Conservation (phyloP, 2,329 filamentous ascomycete species). For the Phyllosticta paracitricarpa region DNA sequence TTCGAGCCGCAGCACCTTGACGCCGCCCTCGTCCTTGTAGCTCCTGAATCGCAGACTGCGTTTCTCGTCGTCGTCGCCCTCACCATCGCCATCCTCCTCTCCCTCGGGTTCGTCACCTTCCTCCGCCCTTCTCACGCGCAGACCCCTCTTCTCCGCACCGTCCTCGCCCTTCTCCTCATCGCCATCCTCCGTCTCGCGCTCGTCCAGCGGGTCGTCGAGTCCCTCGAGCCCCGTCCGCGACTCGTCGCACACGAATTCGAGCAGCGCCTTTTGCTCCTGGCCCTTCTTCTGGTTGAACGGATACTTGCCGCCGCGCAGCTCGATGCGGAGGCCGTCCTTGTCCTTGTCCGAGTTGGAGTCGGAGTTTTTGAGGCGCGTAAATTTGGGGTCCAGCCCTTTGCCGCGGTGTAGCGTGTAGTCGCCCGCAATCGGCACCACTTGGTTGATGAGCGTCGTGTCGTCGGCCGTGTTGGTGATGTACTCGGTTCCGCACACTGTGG, state of each 20-base stretch:
- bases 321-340: slow-evolving; percentile 62
- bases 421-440: slow-evolving; percentile 66
- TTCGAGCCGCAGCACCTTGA: slow-evolving; percentile 59
- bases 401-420: slow-evolving; percentile 24
- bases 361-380: slow-evolving; percentile 55
- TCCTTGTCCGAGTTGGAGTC: slow-evolving; percentile 54
- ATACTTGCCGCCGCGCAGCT: slow-evolving; percentile 51
- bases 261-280: slow-evolving; percentile 59
- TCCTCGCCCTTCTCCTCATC: slow-evolving; percentile 27
- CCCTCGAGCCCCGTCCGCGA: slow-evolving; percentile 50
- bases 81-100: slow-evolving; percentile 13
- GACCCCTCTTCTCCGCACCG: slow-evolving; percentile 20
- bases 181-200: slow-evolving; percentile 26
- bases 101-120: not conserved
- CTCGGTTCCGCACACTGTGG: slow-evolving; percentile 64
- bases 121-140: slow-evolving; percentile 18
- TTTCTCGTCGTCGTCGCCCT: slow-evolving; percentile 19
- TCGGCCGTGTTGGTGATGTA: slow-evolving; percentile 43
- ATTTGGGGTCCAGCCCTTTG: slow-evolving; percentile 54
- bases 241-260: slow-evolving; percentile 76
- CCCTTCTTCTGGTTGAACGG: slow-evolving; percentile 39
- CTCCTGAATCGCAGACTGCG: slow-evolving; percentile 61
- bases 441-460: slow-evolving; percentile 39
- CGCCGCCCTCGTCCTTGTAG: slow-evolving; percentile 53
- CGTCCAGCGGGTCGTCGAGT: slow-evolving; percentile 30